Conservation (phyloP, 2,329 filamentous ascomycete species). For the Apiospora koreana region DNA sequence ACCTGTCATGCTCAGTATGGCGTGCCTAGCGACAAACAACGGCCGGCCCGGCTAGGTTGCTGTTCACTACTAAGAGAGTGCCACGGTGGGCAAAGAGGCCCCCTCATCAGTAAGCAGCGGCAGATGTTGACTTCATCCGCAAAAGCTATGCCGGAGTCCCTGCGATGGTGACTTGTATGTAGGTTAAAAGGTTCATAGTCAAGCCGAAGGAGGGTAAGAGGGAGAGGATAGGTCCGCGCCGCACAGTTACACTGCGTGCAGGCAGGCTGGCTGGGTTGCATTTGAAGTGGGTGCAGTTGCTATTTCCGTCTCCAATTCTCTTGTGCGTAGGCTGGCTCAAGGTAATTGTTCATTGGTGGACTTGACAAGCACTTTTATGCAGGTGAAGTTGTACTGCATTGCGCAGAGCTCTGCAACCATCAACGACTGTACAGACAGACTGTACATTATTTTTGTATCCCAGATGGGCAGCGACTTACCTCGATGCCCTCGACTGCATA, state of each 20-base stretch:
- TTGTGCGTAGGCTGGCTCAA: background rate
- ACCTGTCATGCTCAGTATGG: background rate
- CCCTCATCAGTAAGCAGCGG: slow-evolving; percentile 1
- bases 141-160: background rate
- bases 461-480: background rate
- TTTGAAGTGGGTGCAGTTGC: background rate
- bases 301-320: slow-evolving; percentile 1
- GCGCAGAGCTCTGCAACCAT: background rate
- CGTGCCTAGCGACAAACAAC: slow-evolving; percentile 1
- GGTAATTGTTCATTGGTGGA: background rate
- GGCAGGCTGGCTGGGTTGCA: background rate
- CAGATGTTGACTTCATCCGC: background rate
- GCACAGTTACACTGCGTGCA: slow-evolving; percentile 9
- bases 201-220: background rate
- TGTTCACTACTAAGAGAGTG: background rate
- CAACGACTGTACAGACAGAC: background rate
- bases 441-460: background rate
- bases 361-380: slow-evolving; percentile 6
- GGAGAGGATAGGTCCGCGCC: slow-evolving; percentile 6
- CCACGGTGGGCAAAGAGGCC: background rate
- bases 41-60: background rate
- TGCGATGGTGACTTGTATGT: background rate
- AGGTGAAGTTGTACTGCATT: slow-evolving; percentile 1
- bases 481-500: background rate
- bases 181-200: background rate